phyloP scores from a whole-genome alignment of 2,329 filamentous ascomycete genomes.

The Herpotrichia juniperi region DNA sequence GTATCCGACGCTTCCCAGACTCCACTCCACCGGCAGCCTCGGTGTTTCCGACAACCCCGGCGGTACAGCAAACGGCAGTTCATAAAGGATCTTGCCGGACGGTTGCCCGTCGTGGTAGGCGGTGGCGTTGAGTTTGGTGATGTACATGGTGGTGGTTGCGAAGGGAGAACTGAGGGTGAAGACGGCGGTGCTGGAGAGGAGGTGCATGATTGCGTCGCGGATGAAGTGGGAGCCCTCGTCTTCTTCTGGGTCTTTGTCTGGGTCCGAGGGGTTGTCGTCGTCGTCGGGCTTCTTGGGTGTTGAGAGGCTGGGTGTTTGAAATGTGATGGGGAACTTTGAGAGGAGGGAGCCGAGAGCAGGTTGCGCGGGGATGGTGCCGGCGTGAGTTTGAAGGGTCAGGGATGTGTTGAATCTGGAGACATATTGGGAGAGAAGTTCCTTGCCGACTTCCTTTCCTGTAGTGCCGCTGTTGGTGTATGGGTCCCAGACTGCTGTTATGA shows the following conservation, averaged over 20 bases:
- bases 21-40: constrained; percentile 81
- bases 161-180: constrained; percentile 86
- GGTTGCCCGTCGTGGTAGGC: constrained; percentile 83
- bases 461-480: constrained; percentile 68
- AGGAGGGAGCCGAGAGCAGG: constrained; percentile 76
- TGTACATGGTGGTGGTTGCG: constrained; percentile 71
- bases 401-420: constrained; percentile 87
- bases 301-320: constrained; percentile 71
- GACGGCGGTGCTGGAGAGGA: constrained; percentile 83
- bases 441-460: constrained; percentile 66
- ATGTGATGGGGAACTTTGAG: constrained; percentile 71
- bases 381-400: constrained; percentile 74
- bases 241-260: constrained; percentile 51
- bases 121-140: constrained; percentile 82
- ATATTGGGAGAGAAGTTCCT: constrained; percentile 81
- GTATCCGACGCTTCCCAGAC: constrained; percentile 77
- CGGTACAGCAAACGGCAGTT: constrained; percentile 74
- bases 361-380: constrained; percentile 73
- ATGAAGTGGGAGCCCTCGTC: constrained; percentile 71
- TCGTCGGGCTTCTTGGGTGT: constrained; percentile 59
- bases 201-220: constrained; percentile 80
- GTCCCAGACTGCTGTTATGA: constrained; percentile 75
- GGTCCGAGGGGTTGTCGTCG: constrained; percentile 38
- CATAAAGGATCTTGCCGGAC: constrained; percentile 78
- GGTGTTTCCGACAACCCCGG: constrained; percentile 77